phyloP scores from a whole-genome alignment of 495 filamentous ascomycete genomes.

The Annulohypoxylon moriforme region DNA sequence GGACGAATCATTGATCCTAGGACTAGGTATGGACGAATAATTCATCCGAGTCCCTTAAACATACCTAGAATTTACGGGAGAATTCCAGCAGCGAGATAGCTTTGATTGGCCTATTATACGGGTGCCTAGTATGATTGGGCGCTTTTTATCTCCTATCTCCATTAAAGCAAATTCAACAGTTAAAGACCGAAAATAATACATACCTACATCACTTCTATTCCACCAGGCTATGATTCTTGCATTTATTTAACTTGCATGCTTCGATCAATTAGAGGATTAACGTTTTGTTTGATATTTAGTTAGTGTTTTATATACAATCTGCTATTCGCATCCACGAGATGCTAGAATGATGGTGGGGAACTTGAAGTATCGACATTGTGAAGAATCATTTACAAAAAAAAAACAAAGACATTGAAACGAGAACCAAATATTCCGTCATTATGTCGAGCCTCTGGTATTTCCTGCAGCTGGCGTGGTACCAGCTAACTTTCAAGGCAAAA shows the following conservation, averaged over 20 bases:
- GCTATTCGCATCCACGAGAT: no score
- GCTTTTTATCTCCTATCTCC: not conserved
- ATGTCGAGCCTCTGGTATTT: constrained; percentile 32
- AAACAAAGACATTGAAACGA: not conserved
- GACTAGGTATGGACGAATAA: not conserved
- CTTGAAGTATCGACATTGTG: not conserved
- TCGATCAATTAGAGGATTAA: no score
- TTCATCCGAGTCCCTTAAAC: not conserved
- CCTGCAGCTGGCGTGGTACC: constrained; percentile 32
- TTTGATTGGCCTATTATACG: not conserved
- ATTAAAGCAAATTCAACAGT: no score
- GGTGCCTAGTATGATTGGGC: no score
- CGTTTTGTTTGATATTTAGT: no score
- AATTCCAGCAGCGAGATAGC: not conserved
- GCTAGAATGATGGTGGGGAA: not conserved
- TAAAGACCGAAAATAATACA: no score
- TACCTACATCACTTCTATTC: no score
- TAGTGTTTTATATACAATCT: no score
- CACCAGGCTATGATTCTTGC: not conserved
- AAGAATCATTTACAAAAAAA: not conserved
- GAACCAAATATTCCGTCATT: not conserved
- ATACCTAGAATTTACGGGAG: not conserved
- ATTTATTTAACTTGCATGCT: not conserved
- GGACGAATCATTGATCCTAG: no score
- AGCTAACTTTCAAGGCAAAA: constrained; percentile 33